Percentiles rank a stretch among this genome's conserved stretches.
These are phyloP conservation scores for Solanum peruvianum DNA, from an alignment of 257 asterid genomes.

Conservation along the genomic window DNA sequence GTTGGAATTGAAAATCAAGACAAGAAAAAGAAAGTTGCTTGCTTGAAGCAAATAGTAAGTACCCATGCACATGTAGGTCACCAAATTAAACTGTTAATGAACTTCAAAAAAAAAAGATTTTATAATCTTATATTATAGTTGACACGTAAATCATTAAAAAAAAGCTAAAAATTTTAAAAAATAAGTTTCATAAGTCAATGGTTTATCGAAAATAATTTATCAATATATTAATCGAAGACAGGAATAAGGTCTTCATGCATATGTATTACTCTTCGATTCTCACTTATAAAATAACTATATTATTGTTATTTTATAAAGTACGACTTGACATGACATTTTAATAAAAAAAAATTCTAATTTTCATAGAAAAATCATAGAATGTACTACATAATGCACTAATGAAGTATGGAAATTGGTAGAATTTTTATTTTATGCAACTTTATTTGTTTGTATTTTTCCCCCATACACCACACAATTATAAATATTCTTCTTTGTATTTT, in stretches of 20 bases:
- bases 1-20: background rate
- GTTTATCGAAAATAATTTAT: accelerated
- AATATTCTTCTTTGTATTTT: background rate
- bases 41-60: background rate
- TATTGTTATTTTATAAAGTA: background rate
- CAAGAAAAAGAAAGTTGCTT: background rate
- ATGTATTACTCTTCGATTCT: background rate
- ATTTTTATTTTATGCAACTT: background rate
- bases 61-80: background rate
- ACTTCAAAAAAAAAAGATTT: background rate
- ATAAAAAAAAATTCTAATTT: background rate
- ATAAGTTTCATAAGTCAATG: background rate
- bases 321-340: background rate
- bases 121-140: background rate
- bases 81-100: background rate
- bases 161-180: background rate
- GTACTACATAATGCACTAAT: background rate
- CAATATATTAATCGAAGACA: background rate
- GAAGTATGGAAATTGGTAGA: background rate
- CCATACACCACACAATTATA: background rate
- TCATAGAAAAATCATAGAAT: background rate
- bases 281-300: background rate
- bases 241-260: background rate
- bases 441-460: too few relatives aligned
- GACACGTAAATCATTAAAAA: background rate